Base-by-base conservation (phyloP, 192 early-diverging fungal genomes). In the Martensiomyces pterosporus region DNA sequence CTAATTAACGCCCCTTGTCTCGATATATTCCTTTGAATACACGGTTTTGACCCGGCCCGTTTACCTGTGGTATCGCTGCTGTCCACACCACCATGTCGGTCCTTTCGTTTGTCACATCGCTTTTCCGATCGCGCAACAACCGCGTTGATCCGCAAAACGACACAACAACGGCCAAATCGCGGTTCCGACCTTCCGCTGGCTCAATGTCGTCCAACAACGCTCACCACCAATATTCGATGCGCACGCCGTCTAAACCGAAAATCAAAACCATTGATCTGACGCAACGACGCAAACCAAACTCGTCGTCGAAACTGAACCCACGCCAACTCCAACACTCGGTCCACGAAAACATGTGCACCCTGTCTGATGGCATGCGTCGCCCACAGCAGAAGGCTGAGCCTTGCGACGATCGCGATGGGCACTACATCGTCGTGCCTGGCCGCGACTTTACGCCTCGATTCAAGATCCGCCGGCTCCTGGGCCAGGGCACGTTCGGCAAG, bases 401-500 rank as follows among this genome's bases (percentile, higher is more conserved):
- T 10, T 88, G 85, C 64, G 91, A 92, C 55, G 91, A 93, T 64
- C 86, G 89, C 47, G 91, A 96, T n/a, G 93, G 93, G 3, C 89
- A 93, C 72, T 96, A 88, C 49, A 86, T 90, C 70, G 83, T 96
- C 16, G 76, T 77, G 10, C 78, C 78, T 0, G 79, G 80, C 24
- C 79, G 85, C 34, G 82, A 86, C 57, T 79, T 96, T 35, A 91
- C 82, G 7, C 47, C 74, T 43, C 77, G 89, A 80, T 96, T 87
- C 84, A 75, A 75, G 60, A 95, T 98, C 52, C 73, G 89, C 39
- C 75, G 84, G 10, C 69, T 92, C 29, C 74, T 98, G 21, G 96
- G 96, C 3, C 93, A 97, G 67, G 96, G 96, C 9, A 98, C 96
- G 2, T 98, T 95, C 79, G 96, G 96, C 63, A 94, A 93, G 70